Conservation (phyloP, 306 rosid species). For the Adenanthera pavonina region DNA sequence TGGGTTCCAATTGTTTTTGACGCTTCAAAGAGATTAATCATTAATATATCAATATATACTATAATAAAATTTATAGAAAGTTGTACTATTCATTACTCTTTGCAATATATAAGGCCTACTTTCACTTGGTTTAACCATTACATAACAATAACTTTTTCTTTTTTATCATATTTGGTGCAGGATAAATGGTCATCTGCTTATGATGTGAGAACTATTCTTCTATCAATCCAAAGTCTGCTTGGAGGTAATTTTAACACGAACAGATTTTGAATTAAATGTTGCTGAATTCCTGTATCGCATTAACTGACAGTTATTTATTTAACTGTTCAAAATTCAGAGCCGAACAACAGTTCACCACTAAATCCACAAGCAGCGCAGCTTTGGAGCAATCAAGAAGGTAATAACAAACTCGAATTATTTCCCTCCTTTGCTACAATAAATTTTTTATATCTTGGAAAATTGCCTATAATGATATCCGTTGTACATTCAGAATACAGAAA, state of each 20-base stretch:
- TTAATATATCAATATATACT: too few species aligned
- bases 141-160: neutral
- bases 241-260: constrained; percentile 62
- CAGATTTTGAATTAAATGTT: neutral
- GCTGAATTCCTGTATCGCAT: neutral
- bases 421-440: neutral
- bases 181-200: constrained; percentile 93
- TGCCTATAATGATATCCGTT: constrained; percentile 21
- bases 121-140: neutral
- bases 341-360: constrained; percentile 88
- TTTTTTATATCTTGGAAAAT: neutral
- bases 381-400: constrained; percentile 95
- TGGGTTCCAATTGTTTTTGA: neutral
- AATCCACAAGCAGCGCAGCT: constrained; percentile 94
- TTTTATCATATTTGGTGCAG: constrained; percentile 38
- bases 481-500: constrained; percentile 74
- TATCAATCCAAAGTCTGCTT: constrained; percentile 85
- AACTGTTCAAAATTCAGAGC: constrained; percentile 54
- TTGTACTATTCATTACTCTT: too few species aligned
- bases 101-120: too few species aligned
- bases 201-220: constrained; percentile 77
- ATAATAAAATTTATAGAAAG: too few species aligned
- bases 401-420: neutral
- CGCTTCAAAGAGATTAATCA: neutral
- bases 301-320: neutral